These are phyloP conservation scores for Fraxinus angustifolia DNA, from an alignment of 305 asterid genomes.

Conservation along the genomic window DNA sequence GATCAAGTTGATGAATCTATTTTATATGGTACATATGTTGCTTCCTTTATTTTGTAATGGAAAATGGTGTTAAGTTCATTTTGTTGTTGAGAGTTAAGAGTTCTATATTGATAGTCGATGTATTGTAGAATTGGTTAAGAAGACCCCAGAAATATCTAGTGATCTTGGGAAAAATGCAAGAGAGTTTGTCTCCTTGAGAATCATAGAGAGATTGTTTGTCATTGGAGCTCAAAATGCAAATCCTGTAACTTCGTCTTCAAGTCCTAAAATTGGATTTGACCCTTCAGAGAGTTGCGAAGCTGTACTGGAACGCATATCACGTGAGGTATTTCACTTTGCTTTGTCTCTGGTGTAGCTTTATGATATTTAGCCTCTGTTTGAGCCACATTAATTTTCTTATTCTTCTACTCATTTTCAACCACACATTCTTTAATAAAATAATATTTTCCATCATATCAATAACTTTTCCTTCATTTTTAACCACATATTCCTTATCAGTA, in stretches of 20 bases:
- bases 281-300: slow-evolving; percentile 46
- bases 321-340: slow-evolving; percentile 34
- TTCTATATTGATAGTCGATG: slow-evolving; percentile 26
- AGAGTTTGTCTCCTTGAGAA: slow-evolving; percentile 43
- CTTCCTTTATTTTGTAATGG: slow-evolving; percentile 7
- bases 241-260: slow-evolving; percentile 24
- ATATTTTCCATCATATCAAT: no score
- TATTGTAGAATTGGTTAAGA: slow-evolving; percentile 45
- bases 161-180: slow-evolving; percentile 39
- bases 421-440: no score
- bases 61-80: slow-evolving; percentile 12
- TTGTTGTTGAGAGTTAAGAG: slow-evolving; percentile 18
- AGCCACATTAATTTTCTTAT: no score
- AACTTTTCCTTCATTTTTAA: no score
- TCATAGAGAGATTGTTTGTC: slow-evolving; percentile 39
- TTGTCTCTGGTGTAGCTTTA: slow-evolving; percentile 6
- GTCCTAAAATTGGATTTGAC: slow-evolving; percentile 36
- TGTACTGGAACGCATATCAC: slow-evolving; percentile 37
- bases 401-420: no score
- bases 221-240: slow-evolving; percentile 25
- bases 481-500: no score
- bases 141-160: slow-evolving; percentile 31
- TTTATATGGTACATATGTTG: slow-evolving; percentile 39
- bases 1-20: slow-evolving; percentile 37
- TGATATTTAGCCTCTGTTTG: background rate